These are phyloP conservation scores for Camelina hispida DNA, from an alignment of 345 rosid genomes.

Conservation along the genomic window DNA sequence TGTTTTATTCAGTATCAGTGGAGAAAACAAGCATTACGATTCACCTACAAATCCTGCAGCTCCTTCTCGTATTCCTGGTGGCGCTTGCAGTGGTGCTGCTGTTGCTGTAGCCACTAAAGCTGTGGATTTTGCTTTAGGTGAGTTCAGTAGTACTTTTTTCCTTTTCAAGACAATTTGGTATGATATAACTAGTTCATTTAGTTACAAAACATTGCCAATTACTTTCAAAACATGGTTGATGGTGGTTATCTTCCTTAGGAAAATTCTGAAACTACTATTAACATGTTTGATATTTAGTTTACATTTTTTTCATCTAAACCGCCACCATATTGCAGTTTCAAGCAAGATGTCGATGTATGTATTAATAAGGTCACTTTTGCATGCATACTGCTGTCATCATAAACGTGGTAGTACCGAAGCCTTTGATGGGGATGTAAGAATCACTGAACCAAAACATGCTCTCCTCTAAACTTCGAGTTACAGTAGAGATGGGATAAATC, in stretches of 20 bases:
- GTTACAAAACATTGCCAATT: background rate
- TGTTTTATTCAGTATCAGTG: slow-evolving; percentile 69
- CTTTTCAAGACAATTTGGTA: slow-evolving; percentile 9
- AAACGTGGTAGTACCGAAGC: slow-evolving; percentile 15
- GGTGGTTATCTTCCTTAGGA: background rate
- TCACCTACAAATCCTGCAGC: slow-evolving; percentile 91
- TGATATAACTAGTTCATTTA: background rate
- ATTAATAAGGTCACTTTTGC: background rate
- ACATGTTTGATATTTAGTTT: slow-evolving; percentile 1
- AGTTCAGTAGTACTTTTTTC: slow-evolving; percentile 15
- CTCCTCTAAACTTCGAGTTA: background rate
- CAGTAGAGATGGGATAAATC: background rate
- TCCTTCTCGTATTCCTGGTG: slow-evolving; percentile 78
- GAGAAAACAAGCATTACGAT: slow-evolving; percentile 83
- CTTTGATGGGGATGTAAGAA: slow-evolving; percentile 5
- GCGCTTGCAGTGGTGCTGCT: slow-evolving; percentile 94
- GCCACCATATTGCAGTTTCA: background rate
- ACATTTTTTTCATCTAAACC: slow-evolving; percentile 2
- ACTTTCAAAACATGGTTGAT: slow-evolving; percentile 1
- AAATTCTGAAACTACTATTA: background rate
- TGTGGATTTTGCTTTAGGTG: slow-evolving; percentile 87
- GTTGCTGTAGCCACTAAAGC: slow-evolving; percentile 87
- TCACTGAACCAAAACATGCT: background rate
- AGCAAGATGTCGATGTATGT: slow-evolving; percentile 1
- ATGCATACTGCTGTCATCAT: slow-evolving; percentile 12